phyloP scores from a whole-genome alignment of 495 filamentous ascomycete species.

The Jackrogersella minutella region DNA sequence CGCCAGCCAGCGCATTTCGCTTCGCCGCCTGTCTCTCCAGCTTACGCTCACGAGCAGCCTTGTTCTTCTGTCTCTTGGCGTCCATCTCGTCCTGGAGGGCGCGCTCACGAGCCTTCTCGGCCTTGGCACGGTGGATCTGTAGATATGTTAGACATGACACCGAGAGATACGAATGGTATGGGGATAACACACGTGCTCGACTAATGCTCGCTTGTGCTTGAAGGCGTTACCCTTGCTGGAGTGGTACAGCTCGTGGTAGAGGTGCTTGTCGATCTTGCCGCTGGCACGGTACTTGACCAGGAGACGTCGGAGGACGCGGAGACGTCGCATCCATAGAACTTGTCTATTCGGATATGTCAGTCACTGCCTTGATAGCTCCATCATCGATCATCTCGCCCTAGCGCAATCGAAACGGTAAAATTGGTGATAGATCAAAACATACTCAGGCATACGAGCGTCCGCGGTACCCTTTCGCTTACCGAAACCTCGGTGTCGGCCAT shows the following conservation, averaged over 20 bases:
- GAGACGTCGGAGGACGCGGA: conserved; percentile 97
- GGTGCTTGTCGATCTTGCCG: conserved; percentile 99
- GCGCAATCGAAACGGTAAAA: background rate
- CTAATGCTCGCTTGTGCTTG: conserved; percentile 99
- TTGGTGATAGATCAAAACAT: conserved; percentile 51
- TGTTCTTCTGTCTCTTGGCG: conserved; percentile 98
- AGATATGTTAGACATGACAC: conserved; percentile 29
- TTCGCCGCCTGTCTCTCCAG: conserved; percentile 86
- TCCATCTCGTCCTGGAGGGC: conserved; percentile 99
- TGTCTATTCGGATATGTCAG: conserved; percentile 63
- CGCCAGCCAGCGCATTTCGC: conserved; percentile 81
- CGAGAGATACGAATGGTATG: background rate
- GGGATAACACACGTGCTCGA: conserved; percentile 92
- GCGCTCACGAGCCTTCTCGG: conserved; percentile 95
- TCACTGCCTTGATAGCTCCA: too few relatives aligned
- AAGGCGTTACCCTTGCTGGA: conserved; percentile 99
- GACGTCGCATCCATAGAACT: conserved; percentile 99
- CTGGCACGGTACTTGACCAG: conserved; percentile 99
- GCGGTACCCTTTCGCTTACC: conserved; percentile 99
- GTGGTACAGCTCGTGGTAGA: conserved; percentile 99
- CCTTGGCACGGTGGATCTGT: conserved; percentile 99
- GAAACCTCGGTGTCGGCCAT: conserved; percentile 96
- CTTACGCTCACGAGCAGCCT: conserved; percentile 98
- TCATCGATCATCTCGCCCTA: background rate
- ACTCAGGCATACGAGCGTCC: conserved; percentile 99